Percentiles rank a stretch among this genome's conserved stretches.
phyloP scores from a whole-genome alignment of 768 basidiomycete genomes.

The Coprinopsis sp. region DNA sequence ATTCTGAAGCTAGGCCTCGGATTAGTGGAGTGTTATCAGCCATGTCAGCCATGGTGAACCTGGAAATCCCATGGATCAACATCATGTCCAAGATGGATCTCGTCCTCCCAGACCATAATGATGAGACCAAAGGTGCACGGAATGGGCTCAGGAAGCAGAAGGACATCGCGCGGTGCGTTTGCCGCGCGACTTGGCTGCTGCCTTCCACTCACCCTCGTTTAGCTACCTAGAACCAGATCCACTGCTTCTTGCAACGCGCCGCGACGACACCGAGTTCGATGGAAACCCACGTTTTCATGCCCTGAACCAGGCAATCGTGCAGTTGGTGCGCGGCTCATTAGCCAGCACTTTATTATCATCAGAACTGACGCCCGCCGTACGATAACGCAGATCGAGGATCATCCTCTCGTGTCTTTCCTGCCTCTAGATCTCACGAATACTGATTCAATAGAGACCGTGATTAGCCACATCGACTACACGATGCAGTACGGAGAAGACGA shows the following conservation, averaged over 20 bases:
- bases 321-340: conserved; percentile 58
- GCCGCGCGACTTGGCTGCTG: not conserved
- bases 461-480: conserved; percentile 95
- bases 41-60: conserved; percentile 98
- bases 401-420: conserved; percentile 94
- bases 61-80: conserved; percentile 96
- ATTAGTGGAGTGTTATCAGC: conserved; percentile 88
- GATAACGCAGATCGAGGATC: conserved; percentile 98
- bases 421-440: conserved; percentile 88
- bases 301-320: conserved; percentile 91
- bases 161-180: conserved; percentile 75
- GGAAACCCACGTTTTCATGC: conserved; percentile 84
- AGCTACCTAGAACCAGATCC: conserved; percentile 97
- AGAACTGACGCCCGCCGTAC: not conserved
- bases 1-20: not conserved
- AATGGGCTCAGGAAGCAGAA: conserved; percentile 70
- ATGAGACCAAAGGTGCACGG: conserved; percentile 53
- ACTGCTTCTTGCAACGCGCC: conserved; percentile 65
- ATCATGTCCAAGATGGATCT: conserved; percentile 99
- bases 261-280: conserved; percentile 49
- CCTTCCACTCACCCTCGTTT: conserved; percentile 5
- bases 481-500: conserved; percentile 99
- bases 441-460: conserved; percentile 83
- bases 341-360: not conserved
- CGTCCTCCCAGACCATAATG: conserved; percentile 63